Percentiles rank a stretch among this genome's conserved stretches.
These are phyloP conservation scores for Macrophomina pseudophaseolina DNA, from an alignment of 2,329 filamentous ascomycete genomes.

Conservation along the genomic window DNA sequence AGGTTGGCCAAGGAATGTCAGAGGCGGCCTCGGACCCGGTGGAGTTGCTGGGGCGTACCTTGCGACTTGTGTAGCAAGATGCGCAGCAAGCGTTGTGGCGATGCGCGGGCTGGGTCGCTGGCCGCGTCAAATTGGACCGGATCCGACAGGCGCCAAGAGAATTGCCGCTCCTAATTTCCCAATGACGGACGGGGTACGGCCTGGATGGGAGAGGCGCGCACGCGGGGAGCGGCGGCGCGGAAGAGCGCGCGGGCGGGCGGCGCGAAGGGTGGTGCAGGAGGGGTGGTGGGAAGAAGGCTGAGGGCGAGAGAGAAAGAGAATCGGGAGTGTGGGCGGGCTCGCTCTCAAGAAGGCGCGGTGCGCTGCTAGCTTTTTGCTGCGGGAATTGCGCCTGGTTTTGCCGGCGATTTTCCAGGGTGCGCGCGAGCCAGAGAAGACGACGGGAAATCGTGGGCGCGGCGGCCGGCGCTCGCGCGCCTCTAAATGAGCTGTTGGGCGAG, in stretches of 20 bases:
- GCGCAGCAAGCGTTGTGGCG: slow-evolving; percentile 40
- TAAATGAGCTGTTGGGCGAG: slow-evolving; percentile 20
- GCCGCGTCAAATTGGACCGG: slow-evolving; percentile 21
- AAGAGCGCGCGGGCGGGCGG: slow-evolving; percentile 12
- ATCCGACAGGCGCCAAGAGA: slow-evolving; percentile 18
- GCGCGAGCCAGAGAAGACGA: background rate
- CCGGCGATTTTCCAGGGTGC: slow-evolving; percentile 18
- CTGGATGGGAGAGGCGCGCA: background rate
- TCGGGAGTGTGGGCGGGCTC: slow-evolving; percentile 2
- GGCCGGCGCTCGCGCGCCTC: slow-evolving; percentile 11
- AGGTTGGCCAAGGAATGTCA: slow-evolving; percentile 5
- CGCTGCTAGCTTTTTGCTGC: slow-evolving; percentile 23
- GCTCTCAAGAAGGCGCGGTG: slow-evolving; percentile 17
- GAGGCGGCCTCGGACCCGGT: background rate
- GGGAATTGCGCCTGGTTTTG: slow-evolving; percentile 24
- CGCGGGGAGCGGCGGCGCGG: slow-evolving; percentile 22
- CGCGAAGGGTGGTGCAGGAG: slow-evolving; percentile 4
- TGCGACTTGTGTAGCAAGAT: slow-evolving; percentile 39
- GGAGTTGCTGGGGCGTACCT: slow-evolving; percentile 34
- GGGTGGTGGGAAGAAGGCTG: background rate
- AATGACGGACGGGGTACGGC: slow-evolving; percentile 8
- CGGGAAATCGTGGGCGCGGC: slow-evolving; percentile 6
- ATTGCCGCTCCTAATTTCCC: slow-evolving; percentile 11
- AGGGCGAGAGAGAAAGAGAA: background rate
- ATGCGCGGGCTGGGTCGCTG: slow-evolving; percentile 33